Evolutionary conservation across 176 grass and related monocot genomes (phyloP), one percentile per base, ranked within the genome.

Genomic region (Cenchrus purpureus): DNA sequence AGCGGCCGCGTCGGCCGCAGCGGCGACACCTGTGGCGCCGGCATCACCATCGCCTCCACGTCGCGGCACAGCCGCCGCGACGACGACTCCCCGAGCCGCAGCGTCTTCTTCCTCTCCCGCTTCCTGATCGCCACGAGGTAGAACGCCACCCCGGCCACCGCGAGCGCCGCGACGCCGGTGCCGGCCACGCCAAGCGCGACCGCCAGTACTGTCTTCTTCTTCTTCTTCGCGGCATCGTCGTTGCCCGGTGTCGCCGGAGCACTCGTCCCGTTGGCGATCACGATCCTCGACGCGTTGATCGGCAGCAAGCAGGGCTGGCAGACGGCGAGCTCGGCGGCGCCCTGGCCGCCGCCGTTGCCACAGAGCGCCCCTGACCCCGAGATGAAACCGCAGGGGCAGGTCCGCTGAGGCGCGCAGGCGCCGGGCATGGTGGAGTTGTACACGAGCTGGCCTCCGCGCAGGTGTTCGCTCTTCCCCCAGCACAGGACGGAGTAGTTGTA

Each of bases 361-460:
- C 97, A 97, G 14, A 91, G 66, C 20, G 3, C 44, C n/a, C 59
- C 82, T 0, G 97, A 85, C 2, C 78, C 94, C 0, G 60, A 0
- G 12, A 99, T 20, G 60, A 87, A 28, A 3, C n/a, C 50, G 86
- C 97, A 99, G 1, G 0, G 0, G 79, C 94, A 97, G 13, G 0
- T 88, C 5, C 0, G 0, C 46, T 22, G 29, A 0, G 62, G 85
- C 7, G 11, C 37, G 63, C 94, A 99, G 0, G 86, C 87, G 5
- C 97, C 97, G 0, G 97, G 97, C 88, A 92, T 84, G 60, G 77
- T 87, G 48, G 53, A 12, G 52, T 82, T 77, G 81, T 86, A 94
- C 1, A 99, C 72, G 17, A 87, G 15, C 20, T 78, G 70, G 3
- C 74, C 78, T 6, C 46, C 2, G 22, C 8, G 2, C 55, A 94